Conservation (phyloP, 768 basidiomycete genomes). For the Hydnum rufescens region DNA sequence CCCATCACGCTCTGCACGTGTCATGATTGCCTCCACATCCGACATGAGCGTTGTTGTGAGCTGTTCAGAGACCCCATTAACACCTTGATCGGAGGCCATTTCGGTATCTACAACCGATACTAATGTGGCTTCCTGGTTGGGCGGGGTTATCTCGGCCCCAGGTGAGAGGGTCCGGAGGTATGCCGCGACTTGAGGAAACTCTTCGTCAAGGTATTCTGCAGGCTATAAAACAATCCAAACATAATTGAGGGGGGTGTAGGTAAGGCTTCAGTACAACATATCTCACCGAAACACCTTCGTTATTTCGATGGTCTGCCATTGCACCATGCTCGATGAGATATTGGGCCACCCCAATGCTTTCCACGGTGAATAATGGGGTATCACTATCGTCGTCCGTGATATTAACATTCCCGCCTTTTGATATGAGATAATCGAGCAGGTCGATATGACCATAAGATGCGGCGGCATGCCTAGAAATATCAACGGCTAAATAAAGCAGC, state of each 20-base stretch:
- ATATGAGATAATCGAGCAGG: constrained; percentile 58
- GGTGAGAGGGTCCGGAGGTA: constrained; percentile 29
- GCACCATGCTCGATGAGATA: constrained; percentile 71
- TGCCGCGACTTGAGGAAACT: constrained; percentile 45
- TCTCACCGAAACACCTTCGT: constrained; percentile 57
- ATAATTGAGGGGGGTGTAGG: background rate
- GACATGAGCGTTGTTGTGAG: constrained; percentile 48
- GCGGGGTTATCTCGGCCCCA: constrained; percentile 9
- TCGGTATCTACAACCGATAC: constrained; percentile 47
- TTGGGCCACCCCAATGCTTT: constrained; percentile 54
- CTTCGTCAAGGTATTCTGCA: constrained; percentile 45
- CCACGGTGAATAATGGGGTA: constrained; percentile 81
- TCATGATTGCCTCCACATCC: constrained; percentile 43
- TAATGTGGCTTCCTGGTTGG: constrained; percentile 8
- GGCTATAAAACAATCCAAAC: constrained; percentile 26
- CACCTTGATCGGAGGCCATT: constrained; percentile 42
- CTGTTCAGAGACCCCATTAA: constrained; percentile 49
- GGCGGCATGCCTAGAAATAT: constrained; percentile 56
- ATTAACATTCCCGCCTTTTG: constrained; percentile 73
- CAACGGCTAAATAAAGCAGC: constrained; percentile 9
- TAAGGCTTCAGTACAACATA: background rate
- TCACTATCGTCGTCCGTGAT: constrained; percentile 73
- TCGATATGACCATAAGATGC: constrained; percentile 76
- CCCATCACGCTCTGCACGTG: constrained; percentile 33
- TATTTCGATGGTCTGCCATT: constrained; percentile 36